Percentiles rank a stretch among this genome's conserved stretches.
phyloP scores from a whole-genome alignment of 306 rosid genomes.

The Quercus bicolor region DNA sequence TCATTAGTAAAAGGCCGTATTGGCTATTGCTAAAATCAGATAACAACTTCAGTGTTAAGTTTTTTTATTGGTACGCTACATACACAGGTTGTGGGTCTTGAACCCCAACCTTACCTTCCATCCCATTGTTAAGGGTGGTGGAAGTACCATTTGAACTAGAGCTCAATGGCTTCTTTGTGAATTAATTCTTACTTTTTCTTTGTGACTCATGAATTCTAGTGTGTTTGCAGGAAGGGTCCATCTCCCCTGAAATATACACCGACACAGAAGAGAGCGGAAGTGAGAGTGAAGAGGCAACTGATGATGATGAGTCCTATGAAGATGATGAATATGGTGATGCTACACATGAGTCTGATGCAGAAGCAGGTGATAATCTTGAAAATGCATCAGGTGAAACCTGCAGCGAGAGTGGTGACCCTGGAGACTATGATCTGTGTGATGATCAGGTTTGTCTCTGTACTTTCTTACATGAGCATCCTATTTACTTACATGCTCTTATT shows the following conservation, averaged over 20 bases:
- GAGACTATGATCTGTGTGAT: slow-evolving; percentile 24
- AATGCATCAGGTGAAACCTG: slow-evolving; percentile 44
- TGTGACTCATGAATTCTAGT: slow-evolving; percentile 28
- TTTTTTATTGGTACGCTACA: no score
- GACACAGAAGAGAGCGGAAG: slow-evolving; percentile 78
- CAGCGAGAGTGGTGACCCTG: slow-evolving; percentile 51
- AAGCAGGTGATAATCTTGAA: slow-evolving; percentile 47
- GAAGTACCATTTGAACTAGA: no score
- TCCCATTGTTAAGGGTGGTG: no score
- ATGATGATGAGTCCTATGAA: slow-evolving; percentile 71
- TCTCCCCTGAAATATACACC: slow-evolving; percentile 63
- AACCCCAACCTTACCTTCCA: no score
- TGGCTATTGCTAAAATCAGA: background rate
- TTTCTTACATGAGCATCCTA: slow-evolving; percentile 19
- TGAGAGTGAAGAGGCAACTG: slow-evolving; percentile 75
- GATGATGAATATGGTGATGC: slow-evolving; percentile 63
- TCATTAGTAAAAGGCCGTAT: background rate
- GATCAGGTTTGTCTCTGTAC: slow-evolving; percentile 48
- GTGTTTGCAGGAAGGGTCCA: slow-evolving; percentile 71
- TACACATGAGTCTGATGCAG: slow-evolving; percentile 52
- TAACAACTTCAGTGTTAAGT: background rate
- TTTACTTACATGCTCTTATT: background rate
- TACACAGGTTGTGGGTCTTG: no score
- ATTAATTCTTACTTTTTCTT: background rate
- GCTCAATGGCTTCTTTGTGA: background rate